Evolutionary conservation across 192 early-diverging fungal species (phyloP), one percentile per base, ranked within the genome.

Genomic region (Phycomyces blakesleeanus): DNA sequence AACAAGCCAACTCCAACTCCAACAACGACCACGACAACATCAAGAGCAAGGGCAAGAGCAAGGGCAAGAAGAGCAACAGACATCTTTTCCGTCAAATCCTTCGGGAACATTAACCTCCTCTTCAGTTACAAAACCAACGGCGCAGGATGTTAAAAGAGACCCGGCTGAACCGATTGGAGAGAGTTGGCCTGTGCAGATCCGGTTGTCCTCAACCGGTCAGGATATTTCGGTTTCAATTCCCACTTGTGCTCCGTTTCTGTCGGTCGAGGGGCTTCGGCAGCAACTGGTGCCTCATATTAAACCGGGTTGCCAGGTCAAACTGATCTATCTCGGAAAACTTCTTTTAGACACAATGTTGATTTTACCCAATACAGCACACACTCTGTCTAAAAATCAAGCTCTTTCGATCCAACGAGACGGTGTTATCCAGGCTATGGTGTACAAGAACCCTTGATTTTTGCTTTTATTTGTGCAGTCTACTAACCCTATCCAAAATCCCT

Each of bases 371-470:
- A 41, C 40, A 41, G 40, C 6, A 14, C 6, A 41, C 14, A 29
- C 56, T 38, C 29, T 57, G 37, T 22, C 56, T 0, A 57, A 57
- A 22, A 29, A 57, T 12, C 21, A 38, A 20, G 22, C 10, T 37
- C 27, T 57, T 20, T 34, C 1, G 20, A 57, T 57, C 29, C 56
- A 57, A 41, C 29, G 37, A 34, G 21, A 24, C 21, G 37, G 56
- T 57, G 56, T 57, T 0, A 29, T 57, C 4, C 56, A 57, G n/a
- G 56, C 56, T 0, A 57, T 57, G 56, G 56, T 57, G 9, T 37
- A 1, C n/a, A 56, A 26, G 40, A 41, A 41, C 40, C n/a, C n/a
- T n/a, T n/a, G n/a, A n/a, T n/a, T n/a, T n/a, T n/a, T n/a, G n/a
- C n/a, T n/a, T n/a, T n/a, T n/a, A n/a, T n/a, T n/a, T n/a, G n/a